Evolutionary conservation across 192 early-diverging fungal genomes (phyloP), one percentile per base, ranked within the genome.

Genomic region (Chytriomyces sp.): DNA sequence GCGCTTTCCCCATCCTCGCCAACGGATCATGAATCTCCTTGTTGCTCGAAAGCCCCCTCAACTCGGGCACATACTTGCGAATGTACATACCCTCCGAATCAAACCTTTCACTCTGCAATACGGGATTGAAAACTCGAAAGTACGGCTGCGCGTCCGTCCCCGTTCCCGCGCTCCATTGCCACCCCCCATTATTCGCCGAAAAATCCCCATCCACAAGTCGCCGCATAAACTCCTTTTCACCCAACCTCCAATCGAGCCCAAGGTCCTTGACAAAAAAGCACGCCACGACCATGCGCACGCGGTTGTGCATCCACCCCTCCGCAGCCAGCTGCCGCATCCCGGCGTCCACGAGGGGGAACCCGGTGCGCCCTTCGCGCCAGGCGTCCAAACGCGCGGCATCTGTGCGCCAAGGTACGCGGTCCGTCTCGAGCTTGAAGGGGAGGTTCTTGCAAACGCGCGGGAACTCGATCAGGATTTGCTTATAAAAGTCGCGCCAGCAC

Each of bases 81-180:
- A 91, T 89, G 63, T 82, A 91, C 0, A 73, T 67, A 14, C 86
- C 88, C 22, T 75, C 70, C 3, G 78, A 78, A 74, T 92, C 91
- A 75, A 83, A 90, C 68, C 76, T 74, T 40, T 82, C 73, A 39
- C 78, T 62, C 39, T 89, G 88, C 2, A 76, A 36, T 32, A 77
- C 59, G 8, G 88, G 86, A 64, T 90, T 92, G 64, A 90, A 88
- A 32, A 89, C 83, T 2, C 88, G 80, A 72, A 85, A 90, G 67
- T 90, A 92, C 0, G 89, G 91, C 67, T 89, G 89, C 7, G 85
- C 64, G 60, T 91, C 91, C 30, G 85, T 85, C 6, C 91, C 89
- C 19, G 89, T 91, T 0, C 78, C 81, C 12, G 89, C 90, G 36
- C 82, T 77, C 87, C 85, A 90, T 64, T 89, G 88, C 88, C 89